Conservation (phyloP, 2,329 filamentous ascomycete species). For the Coniella vitis region DNA sequence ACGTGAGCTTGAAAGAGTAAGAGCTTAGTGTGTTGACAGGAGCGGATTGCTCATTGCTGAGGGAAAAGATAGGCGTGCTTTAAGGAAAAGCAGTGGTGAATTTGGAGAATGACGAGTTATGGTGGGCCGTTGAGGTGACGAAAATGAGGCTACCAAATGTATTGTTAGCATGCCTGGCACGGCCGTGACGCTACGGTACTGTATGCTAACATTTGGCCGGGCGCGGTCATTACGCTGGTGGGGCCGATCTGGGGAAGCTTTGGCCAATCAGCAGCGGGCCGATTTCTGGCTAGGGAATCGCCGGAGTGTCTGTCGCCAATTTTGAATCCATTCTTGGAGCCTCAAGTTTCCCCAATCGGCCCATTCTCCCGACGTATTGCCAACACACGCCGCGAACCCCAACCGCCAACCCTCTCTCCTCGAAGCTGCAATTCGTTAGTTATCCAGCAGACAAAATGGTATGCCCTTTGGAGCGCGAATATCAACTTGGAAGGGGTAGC, state of each 20-base stretch:
- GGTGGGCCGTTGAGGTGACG: neutral
- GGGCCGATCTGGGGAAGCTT: slow-evolving; percentile 11
- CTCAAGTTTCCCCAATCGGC: slow-evolving; percentile 1
- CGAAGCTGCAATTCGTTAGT: slow-evolving; percentile 7
- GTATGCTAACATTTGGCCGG: neutral
- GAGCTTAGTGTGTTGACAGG: too few relatives aligned
- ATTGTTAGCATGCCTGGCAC: slow-evolving; percentile 3
- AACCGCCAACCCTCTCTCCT: slow-evolving; percentile 2
- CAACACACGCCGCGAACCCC: slow-evolving; percentile 1
- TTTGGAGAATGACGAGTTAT: neutral
- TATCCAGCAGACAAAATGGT: slow-evolving; percentile 47
- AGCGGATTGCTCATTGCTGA: too few relatives aligned
- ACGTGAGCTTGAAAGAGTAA: neutral
- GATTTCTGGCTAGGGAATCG: slow-evolving; percentile 12
- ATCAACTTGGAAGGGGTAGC: slow-evolving; percentile 5
- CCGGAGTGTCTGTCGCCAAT: slow-evolving; percentile 15
- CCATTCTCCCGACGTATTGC: slow-evolving; percentile 12
- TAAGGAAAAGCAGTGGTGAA: neutral
- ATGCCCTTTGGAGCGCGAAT: slow-evolving; percentile 25
- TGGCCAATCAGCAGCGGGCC: slow-evolving; percentile 13
- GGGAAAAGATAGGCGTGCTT: neutral
- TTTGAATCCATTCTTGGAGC: slow-evolving; percentile 13
- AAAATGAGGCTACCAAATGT: neutral
- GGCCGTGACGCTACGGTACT: neutral
- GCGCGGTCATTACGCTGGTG: slow-evolving; percentile 3